phyloP scores from a whole-genome alignment of 78 protist genomes.

The Dictyostelium firmibasis region DNA sequence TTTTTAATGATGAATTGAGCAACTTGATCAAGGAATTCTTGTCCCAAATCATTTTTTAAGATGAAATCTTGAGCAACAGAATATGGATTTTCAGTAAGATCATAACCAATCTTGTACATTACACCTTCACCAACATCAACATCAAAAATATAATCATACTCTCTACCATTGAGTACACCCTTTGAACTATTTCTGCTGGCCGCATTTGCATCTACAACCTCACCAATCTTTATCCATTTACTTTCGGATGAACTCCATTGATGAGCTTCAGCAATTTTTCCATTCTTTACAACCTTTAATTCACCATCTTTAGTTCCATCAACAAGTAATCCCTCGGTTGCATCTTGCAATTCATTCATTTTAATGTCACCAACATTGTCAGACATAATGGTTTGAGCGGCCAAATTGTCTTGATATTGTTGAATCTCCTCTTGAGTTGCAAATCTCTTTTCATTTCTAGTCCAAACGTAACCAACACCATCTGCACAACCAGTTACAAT shows the following conservation, averaged over 20 bases:
- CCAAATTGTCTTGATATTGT: background rate
- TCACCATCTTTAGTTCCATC: slow-evolving; percentile 88
- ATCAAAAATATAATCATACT: slow-evolving; percentile 91
- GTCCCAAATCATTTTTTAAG: slow-evolving; percentile 47
- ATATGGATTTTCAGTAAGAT: slow-evolving; percentile 82
- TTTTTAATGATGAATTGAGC: slow-evolving; percentile 78
- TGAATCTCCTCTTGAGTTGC: slow-evolving; percentile 26
- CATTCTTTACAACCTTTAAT: slow-evolving; percentile 60
- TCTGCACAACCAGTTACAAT: slow-evolving; percentile 82
- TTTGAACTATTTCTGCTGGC: background rate
- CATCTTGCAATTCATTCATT: slow-evolving; percentile 22
- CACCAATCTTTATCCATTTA: slow-evolving; percentile 86
- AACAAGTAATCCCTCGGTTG: background rate
- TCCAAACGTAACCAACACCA: slow-evolving; percentile 82
- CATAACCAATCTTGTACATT: slow-evolving; percentile 77
- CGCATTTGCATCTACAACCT: slow-evolving; percentile 68
- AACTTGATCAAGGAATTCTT: slow-evolving; percentile 66
- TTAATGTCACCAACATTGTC: slow-evolving; percentile 82
- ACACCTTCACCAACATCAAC: slow-evolving; percentile 87
- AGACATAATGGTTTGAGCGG: slow-evolving; percentile 24
- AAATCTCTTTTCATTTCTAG: background rate
- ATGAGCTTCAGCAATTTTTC: slow-evolving; percentile 63
- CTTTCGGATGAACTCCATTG: slow-evolving; percentile 34
- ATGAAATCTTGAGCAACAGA: slow-evolving; percentile 79
- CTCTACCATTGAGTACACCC: slow-evolving; percentile 76